Evolutionary conservation across 257 asterid species (phyloP).

Genomic region (Penstemon eatonii): DNA sequence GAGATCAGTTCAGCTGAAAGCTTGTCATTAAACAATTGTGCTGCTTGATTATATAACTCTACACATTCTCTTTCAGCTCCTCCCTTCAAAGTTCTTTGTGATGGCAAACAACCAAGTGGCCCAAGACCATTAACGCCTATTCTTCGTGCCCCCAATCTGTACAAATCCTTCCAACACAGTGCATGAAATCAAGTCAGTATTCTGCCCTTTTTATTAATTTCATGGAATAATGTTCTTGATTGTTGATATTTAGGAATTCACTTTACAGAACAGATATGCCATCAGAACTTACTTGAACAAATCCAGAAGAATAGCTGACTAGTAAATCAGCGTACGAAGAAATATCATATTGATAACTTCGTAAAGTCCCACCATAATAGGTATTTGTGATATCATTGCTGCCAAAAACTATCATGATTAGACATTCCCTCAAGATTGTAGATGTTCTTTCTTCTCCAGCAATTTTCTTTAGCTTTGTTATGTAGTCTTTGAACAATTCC

Average conservation of each 20-base stretch:
- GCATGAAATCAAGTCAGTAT: constrained; percentile 2
- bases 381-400: constrained; percentile 53
- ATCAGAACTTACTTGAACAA: constrained; percentile 45
- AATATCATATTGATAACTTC: constrained; percentile 41
- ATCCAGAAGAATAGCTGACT: constrained; percentile 48
- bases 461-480: constrained; percentile 26
- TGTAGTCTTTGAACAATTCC: constrained; percentile 42
- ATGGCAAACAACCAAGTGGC: constrained; percentile 75
- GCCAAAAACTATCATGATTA: constrained; percentile 28
- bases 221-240: background rate
- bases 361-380: constrained; percentile 33
- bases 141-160: constrained; percentile 51
- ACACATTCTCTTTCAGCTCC: constrained; percentile 51
- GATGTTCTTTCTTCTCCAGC: constrained; percentile 40
- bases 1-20: constrained; percentile 37
- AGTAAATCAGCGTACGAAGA: constrained; percentile 49
- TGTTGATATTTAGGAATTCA: too few species aligned
- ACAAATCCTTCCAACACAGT: constrained; percentile 43
- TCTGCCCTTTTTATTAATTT: background rate
- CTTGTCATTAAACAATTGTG: constrained; percentile 46
- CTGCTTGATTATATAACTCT: constrained; percentile 41
- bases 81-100: constrained; percentile 69
- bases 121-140: constrained; percentile 57
- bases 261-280: too few species aligned
- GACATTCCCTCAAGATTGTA: constrained; percentile 29